phyloP scores from a whole-genome alignment of 2,329 filamentous ascomycete species.

The Fusarium tupiense region DNA sequence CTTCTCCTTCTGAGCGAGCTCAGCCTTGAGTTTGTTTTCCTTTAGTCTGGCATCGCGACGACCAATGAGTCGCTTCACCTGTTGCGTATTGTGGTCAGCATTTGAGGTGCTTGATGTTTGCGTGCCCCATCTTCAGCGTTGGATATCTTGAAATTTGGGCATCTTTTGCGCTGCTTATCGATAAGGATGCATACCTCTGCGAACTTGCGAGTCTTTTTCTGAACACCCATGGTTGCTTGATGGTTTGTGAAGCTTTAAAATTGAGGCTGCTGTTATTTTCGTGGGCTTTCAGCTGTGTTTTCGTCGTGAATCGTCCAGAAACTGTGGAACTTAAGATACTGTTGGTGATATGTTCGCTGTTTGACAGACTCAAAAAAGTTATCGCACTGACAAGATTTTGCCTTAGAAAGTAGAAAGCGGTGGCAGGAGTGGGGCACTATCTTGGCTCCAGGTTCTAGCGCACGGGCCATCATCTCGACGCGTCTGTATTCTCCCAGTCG shows the following conservation, averaged over 20 bases:
- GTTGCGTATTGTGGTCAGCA: conserved; percentile 21
- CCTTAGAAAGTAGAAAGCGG: conserved; percentile 42
- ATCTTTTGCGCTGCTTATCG: conserved; percentile 44
- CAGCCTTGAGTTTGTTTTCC: conserved; percentile 78
- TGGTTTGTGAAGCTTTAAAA: not conserved
- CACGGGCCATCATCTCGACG: conserved; percentile 47
- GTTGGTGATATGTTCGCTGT: conserved; percentile 17
- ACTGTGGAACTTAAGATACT: conserved; percentile 7
- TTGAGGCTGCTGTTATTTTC: not conserved
- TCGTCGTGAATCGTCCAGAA: not conserved
- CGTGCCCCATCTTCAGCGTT: not conserved
- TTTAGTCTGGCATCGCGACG: conserved; percentile 83
- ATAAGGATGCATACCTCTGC: conserved; percentile 63
- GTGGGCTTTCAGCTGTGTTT: not conserved
- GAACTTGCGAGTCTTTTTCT: conserved; percentile 93
- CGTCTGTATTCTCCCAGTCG: conserved; percentile 47
- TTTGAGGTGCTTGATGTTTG: not conserved
- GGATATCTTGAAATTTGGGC: conserved; percentile 16
- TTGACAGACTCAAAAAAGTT: conserved; percentile 41
- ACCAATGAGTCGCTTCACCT: conserved; percentile 85
- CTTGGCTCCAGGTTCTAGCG: not conserved
- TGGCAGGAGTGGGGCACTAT: conserved; percentile 34
- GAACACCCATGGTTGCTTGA: conserved; percentile 75
- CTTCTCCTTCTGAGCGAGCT: conserved; percentile 66
- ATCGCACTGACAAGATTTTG: conserved; percentile 41